A percentile compares a stretch with the other conserved stretches of the same genome.
Conservation (phyloP, 306 rosid species). For the Acacia crassicarpa region DNA sequence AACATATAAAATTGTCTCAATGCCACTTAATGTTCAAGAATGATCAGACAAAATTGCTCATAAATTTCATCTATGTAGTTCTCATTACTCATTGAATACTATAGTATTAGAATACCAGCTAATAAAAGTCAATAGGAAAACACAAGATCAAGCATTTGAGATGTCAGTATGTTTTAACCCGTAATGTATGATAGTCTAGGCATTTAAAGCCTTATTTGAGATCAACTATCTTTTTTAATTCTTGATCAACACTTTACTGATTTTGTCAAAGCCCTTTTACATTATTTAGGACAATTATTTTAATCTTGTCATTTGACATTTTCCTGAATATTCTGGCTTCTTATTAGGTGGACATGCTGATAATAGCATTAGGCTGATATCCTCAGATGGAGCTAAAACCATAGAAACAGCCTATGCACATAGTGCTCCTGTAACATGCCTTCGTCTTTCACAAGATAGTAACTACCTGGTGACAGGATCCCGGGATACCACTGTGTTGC, state of each 20-base stretch:
- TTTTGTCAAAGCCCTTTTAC: constrained; percentile 1
- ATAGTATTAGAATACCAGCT: background rate
- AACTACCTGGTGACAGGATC: constrained; percentile 90
- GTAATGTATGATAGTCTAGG: background rate
- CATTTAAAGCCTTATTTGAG: constrained; percentile 9
- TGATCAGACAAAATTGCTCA: constrained; percentile 1
- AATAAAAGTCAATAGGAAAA: constrained; percentile 4
- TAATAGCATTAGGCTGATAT: constrained; percentile 79
- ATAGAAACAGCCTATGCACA: constrained; percentile 89
- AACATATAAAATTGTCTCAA: background rate
- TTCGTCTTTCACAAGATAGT: constrained; percentile 83
- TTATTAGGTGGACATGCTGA: constrained; percentile 91
- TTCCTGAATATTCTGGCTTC: constrained; percentile 32
- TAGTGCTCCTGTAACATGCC: constrained; percentile 91
- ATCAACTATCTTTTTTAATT: background rate
- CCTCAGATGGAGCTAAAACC: constrained; percentile 91
- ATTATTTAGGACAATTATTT: constrained; percentile 20
- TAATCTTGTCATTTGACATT: constrained; percentile 29
- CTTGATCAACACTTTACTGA: background rate
- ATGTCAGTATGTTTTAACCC: constrained; percentile 5
- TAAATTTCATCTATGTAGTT: constrained; percentile 19
- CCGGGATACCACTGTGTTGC: constrained; percentile 73
- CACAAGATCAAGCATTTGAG: constrained; percentile 8
- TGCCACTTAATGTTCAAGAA: background rate
- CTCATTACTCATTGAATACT: constrained; percentile 1